Percentiles rank a stretch among this genome's conserved stretches.
Conservation (phyloP, 2,329 filamentous ascomycete species). For the Tolypocladium sp. region DNA sequence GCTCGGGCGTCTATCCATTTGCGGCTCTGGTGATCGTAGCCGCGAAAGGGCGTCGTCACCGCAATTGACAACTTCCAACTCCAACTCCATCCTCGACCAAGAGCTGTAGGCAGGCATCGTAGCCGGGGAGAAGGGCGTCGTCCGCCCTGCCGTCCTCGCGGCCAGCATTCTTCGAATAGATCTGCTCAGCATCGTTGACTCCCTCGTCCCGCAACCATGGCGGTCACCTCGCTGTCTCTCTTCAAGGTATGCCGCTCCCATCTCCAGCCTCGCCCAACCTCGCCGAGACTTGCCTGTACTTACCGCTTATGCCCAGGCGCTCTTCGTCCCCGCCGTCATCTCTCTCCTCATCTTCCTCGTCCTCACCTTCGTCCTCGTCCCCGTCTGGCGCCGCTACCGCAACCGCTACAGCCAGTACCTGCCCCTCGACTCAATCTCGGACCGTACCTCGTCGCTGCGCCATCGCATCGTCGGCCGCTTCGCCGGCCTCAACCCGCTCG, state of each 20-base stretch:
- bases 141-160: background rate
- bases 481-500: constrained; percentile 24
- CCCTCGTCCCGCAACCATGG: background rate
- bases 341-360: constrained; percentile 60
- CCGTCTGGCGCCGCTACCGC: constrained; percentile 61
- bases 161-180: background rate
- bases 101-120: background rate
- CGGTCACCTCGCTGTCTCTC: background rate
- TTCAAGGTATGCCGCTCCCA: background rate
- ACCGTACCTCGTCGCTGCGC: constrained; percentile 44
- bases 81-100: background rate
- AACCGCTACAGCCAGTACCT: constrained; percentile 67
- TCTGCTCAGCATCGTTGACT: background rate
- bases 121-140: background rate
- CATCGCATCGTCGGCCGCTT: constrained; percentile 32
- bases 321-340: constrained; percentile 62
- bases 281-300: background rate
- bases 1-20: background rate
- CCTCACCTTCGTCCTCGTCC: constrained; percentile 55
- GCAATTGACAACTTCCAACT: background rate
- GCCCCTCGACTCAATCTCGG: constrained; percentile 55
- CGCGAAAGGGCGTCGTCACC: background rate
- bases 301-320: constrained; percentile 42
- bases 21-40: background rate
- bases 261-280: background rate